Evolutionary conservation across 192 early-diverging fungal genomes (phyloP).

Genomic region (Lobulomyces angularis): DNA sequence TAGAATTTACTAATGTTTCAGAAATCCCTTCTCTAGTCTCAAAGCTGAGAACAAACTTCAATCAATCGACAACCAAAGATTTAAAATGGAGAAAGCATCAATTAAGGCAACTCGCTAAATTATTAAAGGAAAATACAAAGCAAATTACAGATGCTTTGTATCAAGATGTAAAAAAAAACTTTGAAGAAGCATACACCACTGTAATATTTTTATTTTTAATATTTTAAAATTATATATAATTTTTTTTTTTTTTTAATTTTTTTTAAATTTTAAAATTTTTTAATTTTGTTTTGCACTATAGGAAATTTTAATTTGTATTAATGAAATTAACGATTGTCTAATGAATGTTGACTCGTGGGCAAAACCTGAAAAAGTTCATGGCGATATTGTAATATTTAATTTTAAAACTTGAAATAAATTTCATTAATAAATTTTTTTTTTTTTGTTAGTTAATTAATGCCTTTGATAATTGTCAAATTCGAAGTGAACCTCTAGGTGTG

Average conservation of each 20-base stretch:
- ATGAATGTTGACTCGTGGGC: not conserved
- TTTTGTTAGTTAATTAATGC: not conserved
- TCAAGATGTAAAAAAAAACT: not conserved
- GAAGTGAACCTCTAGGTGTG: slow-evolving; percentile 61
- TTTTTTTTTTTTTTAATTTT: too few species aligned
- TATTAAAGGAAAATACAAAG: not conserved
- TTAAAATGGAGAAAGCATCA: slow-evolving; percentile 33
- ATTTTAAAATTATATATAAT: too few species aligned
- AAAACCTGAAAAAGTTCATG: not conserved
- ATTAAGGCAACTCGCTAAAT: not conserved
- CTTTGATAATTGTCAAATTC: slow-evolving; percentile 8
- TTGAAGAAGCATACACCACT: not conserved
- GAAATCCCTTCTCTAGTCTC: too few species aligned
- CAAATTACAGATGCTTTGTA: not conserved
- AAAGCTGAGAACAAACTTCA: too few species aligned
- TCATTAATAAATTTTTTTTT: too few species aligned
- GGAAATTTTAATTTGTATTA: not conserved
- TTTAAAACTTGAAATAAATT: too few species aligned
- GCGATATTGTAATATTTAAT: too few species aligned
- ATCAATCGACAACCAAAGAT: too few species aligned
- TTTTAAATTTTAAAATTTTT: too few species aligned
- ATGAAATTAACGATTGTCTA: not conserved
- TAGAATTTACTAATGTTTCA: too few species aligned
- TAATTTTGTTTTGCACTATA: too few species aligned
- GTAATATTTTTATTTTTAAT: too few species aligned